phyloP scores from a whole-genome alignment of 78 protist genomes.

The Dictyostelium intermedium region DNA sequence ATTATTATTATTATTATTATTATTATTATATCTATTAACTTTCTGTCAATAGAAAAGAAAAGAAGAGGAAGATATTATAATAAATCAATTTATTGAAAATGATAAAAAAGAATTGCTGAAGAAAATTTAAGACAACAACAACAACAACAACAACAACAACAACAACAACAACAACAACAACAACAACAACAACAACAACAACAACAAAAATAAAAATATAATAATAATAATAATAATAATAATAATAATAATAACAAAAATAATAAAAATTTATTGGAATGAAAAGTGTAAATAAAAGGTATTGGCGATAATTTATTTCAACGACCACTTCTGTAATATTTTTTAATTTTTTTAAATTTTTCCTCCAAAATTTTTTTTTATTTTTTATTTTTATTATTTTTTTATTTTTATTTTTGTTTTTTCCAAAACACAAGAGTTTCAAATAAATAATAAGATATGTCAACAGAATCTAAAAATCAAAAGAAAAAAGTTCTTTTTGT shows the following conservation, averaged over 20 bases:
- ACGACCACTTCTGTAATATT: background rate
- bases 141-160: background rate
- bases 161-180: no score
- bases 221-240: no score
- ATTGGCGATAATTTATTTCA: background rate
- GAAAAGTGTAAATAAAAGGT: background rate
- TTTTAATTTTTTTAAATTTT: background rate
- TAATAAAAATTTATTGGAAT: no score
- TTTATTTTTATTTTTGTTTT: background rate
- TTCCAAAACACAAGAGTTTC: background rate
- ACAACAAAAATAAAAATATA: no score
- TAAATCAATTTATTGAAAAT: background rate
- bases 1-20: background rate
- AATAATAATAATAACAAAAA: no score
- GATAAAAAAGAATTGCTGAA: constrained; percentile 2
- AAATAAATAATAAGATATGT: background rate
- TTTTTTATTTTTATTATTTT: background rate
- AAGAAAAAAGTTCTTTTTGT: constrained; percentile 61
- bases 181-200: background rate
- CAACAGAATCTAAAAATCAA: background rate
- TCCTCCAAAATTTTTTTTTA: background rate
- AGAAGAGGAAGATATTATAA: constrained; percentile 5
- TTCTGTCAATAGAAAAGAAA: constrained; percentile 8
- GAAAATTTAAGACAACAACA: background rate
- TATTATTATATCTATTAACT: background rate